These are phyloP conservation scores for Linnemannia zychae DNA, from an alignment of 192 early-diverging fungal species.

Conservation along the genomic window DNA sequence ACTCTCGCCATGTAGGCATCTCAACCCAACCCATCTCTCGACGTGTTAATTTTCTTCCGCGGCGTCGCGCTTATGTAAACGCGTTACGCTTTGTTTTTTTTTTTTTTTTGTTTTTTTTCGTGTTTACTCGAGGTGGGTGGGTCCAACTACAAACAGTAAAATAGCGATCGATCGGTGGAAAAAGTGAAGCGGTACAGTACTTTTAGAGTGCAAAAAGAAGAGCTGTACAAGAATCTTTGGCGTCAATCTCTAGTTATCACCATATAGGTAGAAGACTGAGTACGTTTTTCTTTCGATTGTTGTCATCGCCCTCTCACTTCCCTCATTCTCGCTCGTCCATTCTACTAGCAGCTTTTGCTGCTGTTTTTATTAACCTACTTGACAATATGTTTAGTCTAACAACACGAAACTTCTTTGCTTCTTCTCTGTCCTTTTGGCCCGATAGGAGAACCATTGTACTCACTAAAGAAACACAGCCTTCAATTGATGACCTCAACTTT, in stretches of 20 bases:
- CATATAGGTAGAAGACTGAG: background rate
- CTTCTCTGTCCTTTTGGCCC: no score
- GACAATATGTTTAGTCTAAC: no score
- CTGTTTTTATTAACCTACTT: no score
- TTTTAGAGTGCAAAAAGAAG: background rate
- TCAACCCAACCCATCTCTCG: background rate
- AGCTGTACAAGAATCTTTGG: no score
- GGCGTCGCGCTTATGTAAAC: background rate
- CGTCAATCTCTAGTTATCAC: background rate
- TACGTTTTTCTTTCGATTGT: background rate
- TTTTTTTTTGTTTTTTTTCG: background rate
- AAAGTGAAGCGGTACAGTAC: background rate
- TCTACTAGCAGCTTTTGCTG: no score
- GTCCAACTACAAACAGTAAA: background rate
- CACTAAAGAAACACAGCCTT: no score
- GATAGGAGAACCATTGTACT: no score
- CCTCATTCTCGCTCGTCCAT: no score
- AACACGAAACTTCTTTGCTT: no score
- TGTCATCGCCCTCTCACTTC: no score
- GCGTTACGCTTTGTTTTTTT: background rate
- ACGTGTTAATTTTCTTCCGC: background rate
- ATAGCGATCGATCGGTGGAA: conserved; percentile 14
- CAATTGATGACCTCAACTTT: no score
- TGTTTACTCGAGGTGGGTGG: background rate
- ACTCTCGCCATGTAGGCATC: background rate